phyloP scores from a whole-genome alignment of 768 basidiomycete species.

The Fomitopsis pulvina region DNA sequence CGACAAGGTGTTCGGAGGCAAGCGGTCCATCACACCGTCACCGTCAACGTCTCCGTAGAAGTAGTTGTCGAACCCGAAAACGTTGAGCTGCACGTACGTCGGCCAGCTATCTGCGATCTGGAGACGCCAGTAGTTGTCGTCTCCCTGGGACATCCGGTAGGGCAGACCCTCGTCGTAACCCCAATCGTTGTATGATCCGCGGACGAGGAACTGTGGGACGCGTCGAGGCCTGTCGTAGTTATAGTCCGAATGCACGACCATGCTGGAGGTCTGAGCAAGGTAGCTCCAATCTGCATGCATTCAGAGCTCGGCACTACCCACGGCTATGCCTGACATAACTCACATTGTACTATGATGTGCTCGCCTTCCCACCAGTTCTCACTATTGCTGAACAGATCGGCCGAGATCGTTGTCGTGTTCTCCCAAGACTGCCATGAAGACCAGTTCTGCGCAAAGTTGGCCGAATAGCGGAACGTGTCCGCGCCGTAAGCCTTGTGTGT shows the following conservation, averaged over 20 bases:
- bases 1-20: slow-evolving; percentile 81
- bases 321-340: slow-evolving; percentile 19
- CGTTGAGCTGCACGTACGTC: slow-evolving; percentile 82
- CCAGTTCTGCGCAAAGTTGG: slow-evolving; percentile 85
- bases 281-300: slow-evolving; percentile 66
- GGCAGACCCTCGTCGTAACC: slow-evolving; percentile 82
- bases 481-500: slow-evolving; percentile 82
- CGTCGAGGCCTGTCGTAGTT: slow-evolving; percentile 59
- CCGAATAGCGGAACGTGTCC: slow-evolving; percentile 80
- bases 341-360: slow-evolving; percentile 88
- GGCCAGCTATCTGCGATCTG: slow-evolving; percentile 92
- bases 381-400: slow-evolving; percentile 40
- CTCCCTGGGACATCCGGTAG: slow-evolving; percentile 57
- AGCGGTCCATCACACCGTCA: slow-evolving; percentile 84
- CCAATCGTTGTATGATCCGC: slow-evolving; percentile 90
- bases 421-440: slow-evolving; percentile 77
- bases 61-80: slow-evolving; percentile 86
- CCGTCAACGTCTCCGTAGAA: slow-evolving; percentile 89
- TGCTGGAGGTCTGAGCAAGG: slow-evolving; percentile 50
- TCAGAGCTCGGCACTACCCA: background rate
- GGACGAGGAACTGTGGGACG: slow-evolving; percentile 80
- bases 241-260: slow-evolving; percentile 74
- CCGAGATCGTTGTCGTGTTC: slow-evolving; percentile 56
- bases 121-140: slow-evolving; percentile 72
- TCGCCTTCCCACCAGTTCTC: slow-evolving; percentile 71